These are phyloP conservation scores for Phytopythium boreale DNA, from an alignment of 352 stramenopile species.

Conservation along the genomic window DNA sequence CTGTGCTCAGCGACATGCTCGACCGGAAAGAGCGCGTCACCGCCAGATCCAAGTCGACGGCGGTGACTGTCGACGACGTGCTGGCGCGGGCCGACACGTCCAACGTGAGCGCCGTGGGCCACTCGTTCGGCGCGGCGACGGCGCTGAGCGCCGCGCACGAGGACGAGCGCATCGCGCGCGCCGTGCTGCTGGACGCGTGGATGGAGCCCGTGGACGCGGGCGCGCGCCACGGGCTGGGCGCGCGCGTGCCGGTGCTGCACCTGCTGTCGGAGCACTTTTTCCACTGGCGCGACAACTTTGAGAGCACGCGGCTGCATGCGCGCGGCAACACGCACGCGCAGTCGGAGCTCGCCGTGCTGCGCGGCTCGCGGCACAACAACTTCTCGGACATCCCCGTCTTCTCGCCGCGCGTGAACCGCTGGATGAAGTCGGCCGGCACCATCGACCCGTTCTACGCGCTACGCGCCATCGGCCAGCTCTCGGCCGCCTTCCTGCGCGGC, in stretches of 20 bases:
- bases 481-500: conserved; percentile 41
- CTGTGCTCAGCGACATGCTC: conserved; percentile 36
- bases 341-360: conserved; percentile 37
- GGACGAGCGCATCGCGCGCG: conserved; percentile 40
- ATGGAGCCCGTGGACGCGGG: conserved; percentile 56
- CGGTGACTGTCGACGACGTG: conserved; percentile 13
- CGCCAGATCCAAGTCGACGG: conserved; percentile 12
- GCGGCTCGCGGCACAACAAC: conserved; percentile 60
- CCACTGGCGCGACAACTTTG: conserved; percentile 48
- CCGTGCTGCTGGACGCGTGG: conserved; percentile 62
- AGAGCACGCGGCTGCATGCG: conserved; percentile 36
- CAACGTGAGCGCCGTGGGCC: conserved; percentile 40
- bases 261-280: conserved; percentile 64
- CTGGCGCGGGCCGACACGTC: conserved; percentile 29
- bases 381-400: conserved; percentile 71
- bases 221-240: conserved; percentile 32
- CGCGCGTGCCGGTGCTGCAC: conserved; percentile 44
- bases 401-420: conserved; percentile 46
- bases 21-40: conserved; percentile 4
- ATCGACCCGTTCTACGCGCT: conserved; percentile 50
- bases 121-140: conserved; percentile 67
- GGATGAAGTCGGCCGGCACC: conserved; percentile 43
- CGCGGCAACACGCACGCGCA: conserved; percentile 31
- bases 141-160: conserved; percentile 44
- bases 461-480: conserved; percentile 36